Evolutionary conservation across 331 rosid species (phyloP).

Genomic region (Quercus tomentella): DNA sequence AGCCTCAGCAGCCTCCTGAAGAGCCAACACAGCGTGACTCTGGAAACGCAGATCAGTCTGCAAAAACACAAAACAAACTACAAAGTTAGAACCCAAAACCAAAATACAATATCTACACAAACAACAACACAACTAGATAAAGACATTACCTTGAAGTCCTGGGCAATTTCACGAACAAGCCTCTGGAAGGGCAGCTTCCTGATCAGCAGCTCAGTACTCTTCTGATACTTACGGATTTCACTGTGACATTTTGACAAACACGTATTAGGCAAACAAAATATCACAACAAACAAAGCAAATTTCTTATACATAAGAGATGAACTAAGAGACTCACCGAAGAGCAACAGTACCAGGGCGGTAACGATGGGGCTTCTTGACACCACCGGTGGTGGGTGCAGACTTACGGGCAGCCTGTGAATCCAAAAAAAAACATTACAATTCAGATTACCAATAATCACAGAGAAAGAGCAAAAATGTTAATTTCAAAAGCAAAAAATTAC

Average conservation of each 20-base stretch:
- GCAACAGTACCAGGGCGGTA: slow-evolving; percentile 99
- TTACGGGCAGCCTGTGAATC: slow-evolving; percentile 75
- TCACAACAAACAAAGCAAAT: not conserved
- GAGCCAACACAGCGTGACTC: slow-evolving; percentile 90
- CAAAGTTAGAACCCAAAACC: accelerated
- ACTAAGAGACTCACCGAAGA: slow-evolving; percentile 52
- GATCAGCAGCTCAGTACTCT: slow-evolving; percentile 84
- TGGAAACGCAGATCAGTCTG: slow-evolving; percentile 98
- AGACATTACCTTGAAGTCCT: slow-evolving; percentile 70
- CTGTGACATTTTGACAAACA: slow-evolving; percentile 13
- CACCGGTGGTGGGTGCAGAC: slow-evolving; percentile 98
- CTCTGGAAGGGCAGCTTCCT: slow-evolving; percentile 94
- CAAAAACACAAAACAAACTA: not conserved
- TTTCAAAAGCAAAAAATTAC: not conserved
- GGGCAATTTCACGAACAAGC: slow-evolving; percentile 91
- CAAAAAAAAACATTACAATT: not conserved
- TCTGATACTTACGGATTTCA: slow-evolving; percentile 91
- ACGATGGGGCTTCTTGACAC: slow-evolving; percentile 95
- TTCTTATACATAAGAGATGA: accelerated
- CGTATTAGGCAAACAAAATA: accelerated
- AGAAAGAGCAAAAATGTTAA: too few relatives aligned
- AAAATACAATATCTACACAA: accelerated
- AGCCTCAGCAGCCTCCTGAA: slow-evolving; percentile 98
- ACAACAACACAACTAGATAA: accelerated
- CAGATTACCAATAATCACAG: too few relatives aligned